Base-by-base conservation (phyloP, 805 yeast species). In the Metschnikowia picachoensis region DNA sequence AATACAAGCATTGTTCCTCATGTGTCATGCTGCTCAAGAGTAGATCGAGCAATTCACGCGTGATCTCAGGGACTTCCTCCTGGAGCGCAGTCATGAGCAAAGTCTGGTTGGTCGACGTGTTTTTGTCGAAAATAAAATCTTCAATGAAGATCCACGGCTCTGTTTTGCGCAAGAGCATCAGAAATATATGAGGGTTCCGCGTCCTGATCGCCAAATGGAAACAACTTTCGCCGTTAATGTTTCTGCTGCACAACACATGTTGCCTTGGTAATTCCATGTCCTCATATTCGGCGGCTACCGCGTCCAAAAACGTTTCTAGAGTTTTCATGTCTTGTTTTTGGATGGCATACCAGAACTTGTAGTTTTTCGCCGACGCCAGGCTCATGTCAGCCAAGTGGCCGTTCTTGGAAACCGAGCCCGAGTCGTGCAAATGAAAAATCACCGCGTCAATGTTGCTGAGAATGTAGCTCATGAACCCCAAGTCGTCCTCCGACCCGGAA, bases 371-470 rank as follows among this genome's bases (percentile, higher is more conserved):
- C 0, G 91, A 79, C 10, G 68, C 59, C 1, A 55, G 48, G 3
- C 65, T 57, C 40, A 85, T 62, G 3, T 65, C 64, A 8, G 66
- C 38, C 39, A 74, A 75, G 10, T 60, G 61, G 6, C 50, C 43
- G 32, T 73, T 65, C 2, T 52, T 46, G 8, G 46, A 41, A 3
- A 38, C 30, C 7, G 33, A 35, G 3, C 44, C 31, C 1, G 61
- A 42, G 1, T 48, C 48, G 14, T 63, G 59, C 14, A 89, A 68
- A 57, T 85, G 92, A 46, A 68, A 79, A 8, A 88, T 58, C 0
- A 87, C 95, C 0, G 90, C 96, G 56, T 90, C 96, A 37, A 90
- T 70, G 6, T 96, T 88, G 37, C 96, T 84, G 12, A 89, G 53
- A 1, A 90, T 83, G 60, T 92, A 92, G 10, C 87, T 95, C 29